Base-by-base conservation (phyloP, 768 basidiomycete genomes). In the Russula earlei region DNA sequence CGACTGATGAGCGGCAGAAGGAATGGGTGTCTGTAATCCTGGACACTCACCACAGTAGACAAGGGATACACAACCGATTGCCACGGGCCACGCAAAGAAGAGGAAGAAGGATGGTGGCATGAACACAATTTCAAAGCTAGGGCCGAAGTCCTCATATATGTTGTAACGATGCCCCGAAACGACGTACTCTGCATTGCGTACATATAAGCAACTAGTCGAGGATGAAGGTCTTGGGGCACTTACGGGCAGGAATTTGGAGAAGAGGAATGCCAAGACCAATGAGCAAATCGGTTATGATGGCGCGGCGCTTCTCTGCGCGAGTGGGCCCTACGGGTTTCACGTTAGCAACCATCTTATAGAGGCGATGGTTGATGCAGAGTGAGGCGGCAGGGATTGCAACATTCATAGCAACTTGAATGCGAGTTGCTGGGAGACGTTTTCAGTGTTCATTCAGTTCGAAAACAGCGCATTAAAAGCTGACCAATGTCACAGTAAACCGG, bases 401-500 rank as follows among this genome's bases (percentile, higher is more conserved):
- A 19, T 64, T 60, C 4, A 67, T 49, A 8, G 64, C 72, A 41
- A 73, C 60, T 10, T 66, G 58, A 43, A 79, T 60, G 49, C 73
- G 73, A 1, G 71, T 70, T 2, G 69, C 79, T 80, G 58, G 2
- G 25, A 4, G 11, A 42, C 14, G 11, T n/a, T 6, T 5, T 54
- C 20, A 54, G 31, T 20, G 17, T 15, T 31, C 5, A 27, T 14
- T n/a, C 20, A 10, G 14, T n/a, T n/a, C n/a, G n/a, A 6, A 17
- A 29, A 22, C 12, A 19, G 31, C 4, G 14, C 33, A 31, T 33
- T 7, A 17, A 24, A 4, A 14, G 66, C 77, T 55, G 53, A 81
- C 80, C 70, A 49, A 82, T 77, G 63, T 83, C 81, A 63, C 81
- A 81, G 76, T 77, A 83, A 10, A 71, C 68, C 0, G 77, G 77